Base-by-base conservation (phyloP, 164 flowering plant genomes). In the Nymphaea colorata region DNA sequence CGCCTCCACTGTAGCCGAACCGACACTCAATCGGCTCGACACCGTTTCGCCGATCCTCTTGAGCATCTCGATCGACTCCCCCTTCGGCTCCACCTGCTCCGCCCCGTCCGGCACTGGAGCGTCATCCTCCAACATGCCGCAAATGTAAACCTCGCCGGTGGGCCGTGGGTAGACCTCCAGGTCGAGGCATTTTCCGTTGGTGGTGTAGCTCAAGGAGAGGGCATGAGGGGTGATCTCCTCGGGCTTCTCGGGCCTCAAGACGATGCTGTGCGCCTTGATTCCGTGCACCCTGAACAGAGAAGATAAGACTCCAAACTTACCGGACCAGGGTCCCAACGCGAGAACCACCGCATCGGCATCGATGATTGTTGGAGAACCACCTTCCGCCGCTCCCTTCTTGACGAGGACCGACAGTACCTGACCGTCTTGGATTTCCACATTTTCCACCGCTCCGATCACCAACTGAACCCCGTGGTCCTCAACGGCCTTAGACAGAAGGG, bases 121-220 rank as follows among this genome's bases (percentile, higher is more conserved):
- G 60, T 79, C 83, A 4, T 81, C 69, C 42, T 61, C 64, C 3
- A 96, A 86, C 95, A 87, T 86, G 42, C 98, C 98, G 42, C 96
- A 91, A 66, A 89, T 5, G 65, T 94, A 94, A 25, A 94, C 98
- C 68, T 94, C 97, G 44, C 98, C 94, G 44, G 94, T 84, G 1
- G 98, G 96, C 17, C 98, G 84, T 64, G 98, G 98, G 59, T 89
- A 93, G 2, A 93, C 85, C 62, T 89, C 94, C 3, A 94, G 96
- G 64, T 90, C 94, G 79, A 87, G 68, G 16, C 96, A 75, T 63
- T 71, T 85, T 3, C 88, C 93, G 0, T 69, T 73, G 3, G 82
- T 76, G 44, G 70, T 68, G 65, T 91, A 94, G 65, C 81, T 85
- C 51, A 91, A 75, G 62, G 88, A 89, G 41, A 94, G 79, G 0